Evolutionary conservation across 805 yeast species (phyloP), one percentile per base, ranked within the genome.

Genomic region (Candida anglica): DNA sequence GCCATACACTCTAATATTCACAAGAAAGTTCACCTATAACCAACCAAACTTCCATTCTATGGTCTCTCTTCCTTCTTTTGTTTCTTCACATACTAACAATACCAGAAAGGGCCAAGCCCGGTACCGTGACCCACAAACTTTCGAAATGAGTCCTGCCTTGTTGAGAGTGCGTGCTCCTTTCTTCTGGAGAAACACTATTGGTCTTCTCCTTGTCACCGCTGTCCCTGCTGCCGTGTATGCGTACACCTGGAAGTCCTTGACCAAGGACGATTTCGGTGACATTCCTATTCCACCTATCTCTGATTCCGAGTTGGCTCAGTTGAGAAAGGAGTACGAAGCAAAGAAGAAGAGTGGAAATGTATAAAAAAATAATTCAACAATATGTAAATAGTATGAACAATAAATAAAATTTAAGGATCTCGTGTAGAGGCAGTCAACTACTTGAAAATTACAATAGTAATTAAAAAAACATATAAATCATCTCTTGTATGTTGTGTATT

Each of bases 221-320:
- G 61, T 86, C 33, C 80, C 93, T 5, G 66, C 74, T 8, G 79
- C 85, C 28, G 81, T 87, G 18, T 89, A 78, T 58, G 43, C 58
- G 43, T 72, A 62, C 47, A 81, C 95, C 0, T 80, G 77, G 71
- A 63, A 74, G 44, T 72, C 76, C 50, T 65, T 85, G 47, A 77
- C 76, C 44, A 69, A 69, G 50, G 96, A 88, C 53, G 95, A 91
- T 43, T 87, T 91, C 56, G 77, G 72, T 29, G 96, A 89, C 55
- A 86, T 91, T 46, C 97, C 97, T 26, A 79, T 91, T 45, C 98
- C 98, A 30, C 97, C 98, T 14, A 71, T 91, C 39, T 73, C 81
- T 25, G 93, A 84, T 40, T 79, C 72, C 34, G 93, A 87, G 53
- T 69, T 91, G 52, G 75, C 73, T 32, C 69, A 76, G 56, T 72